Base-by-base conservation (phyloP, 192 early-diverging fungal genomes). In the Linderina pennispora region DNA sequence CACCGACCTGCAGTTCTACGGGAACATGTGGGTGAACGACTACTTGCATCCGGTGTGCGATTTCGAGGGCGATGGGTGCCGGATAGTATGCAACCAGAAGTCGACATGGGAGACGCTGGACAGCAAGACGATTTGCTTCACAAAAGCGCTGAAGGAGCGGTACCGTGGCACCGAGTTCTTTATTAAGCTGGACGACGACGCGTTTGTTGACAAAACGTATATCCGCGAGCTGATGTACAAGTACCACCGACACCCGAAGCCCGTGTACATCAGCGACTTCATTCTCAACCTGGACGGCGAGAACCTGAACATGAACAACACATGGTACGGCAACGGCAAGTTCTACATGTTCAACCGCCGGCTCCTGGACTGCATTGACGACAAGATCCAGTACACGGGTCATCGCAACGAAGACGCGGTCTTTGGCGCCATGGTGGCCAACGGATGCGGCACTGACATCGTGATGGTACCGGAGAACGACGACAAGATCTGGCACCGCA, bases 41-140 rank as follows among this genome's bases (percentile, higher is more conserved):
- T 45, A 45, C 32, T 19, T 45, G 43, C 32, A 45, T 19, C 28
- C 43, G 14, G 43, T 45, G 7, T 45, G 43, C 32, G 43, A 45
- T 32, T 45, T 33, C 19, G 43, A 34, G 0, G 43, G 32, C 10
- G 31, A 28, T 2, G 31, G 22, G 2, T 45, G 43, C 23, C 4
- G 14, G 32, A 31, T 45, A 4, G 14, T 23, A 1, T 45, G 43
- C 36, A 36, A 36, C 36, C 8, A 16, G 15, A 16, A 5, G 8
- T 36, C 36, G 36, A 36, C 36, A 36, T 36, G 16, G 8, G 13
- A 36, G 4, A 36, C 36, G 16, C 36, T 36, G 36, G 36, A 36
- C 36, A 16, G 4, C 8, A 36, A 36, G n/a, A 36, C 28, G 6
- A 31, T 31, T 11, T 31, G 28, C 28, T 31, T 31, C 28, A 31